Base-by-base conservation (phyloP, 2,329 filamentous ascomycete genomes). In the Diaporthe sp. region DNA sequence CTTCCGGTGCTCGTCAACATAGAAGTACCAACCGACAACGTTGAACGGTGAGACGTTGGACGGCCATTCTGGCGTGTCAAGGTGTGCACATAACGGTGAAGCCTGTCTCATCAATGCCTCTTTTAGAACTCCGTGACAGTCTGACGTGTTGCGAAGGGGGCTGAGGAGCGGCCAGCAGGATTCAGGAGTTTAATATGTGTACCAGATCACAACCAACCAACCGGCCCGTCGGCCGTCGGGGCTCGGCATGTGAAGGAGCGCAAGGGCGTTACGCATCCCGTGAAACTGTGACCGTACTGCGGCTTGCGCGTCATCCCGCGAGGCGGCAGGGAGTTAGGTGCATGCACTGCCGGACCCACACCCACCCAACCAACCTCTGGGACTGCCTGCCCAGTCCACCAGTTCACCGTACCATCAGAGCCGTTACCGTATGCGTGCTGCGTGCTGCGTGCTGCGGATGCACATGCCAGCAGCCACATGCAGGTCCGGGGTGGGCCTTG, bases 241-340 rank as follows among this genome's bases (percentile, higher is more conserved):
- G 65, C 65, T 70, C 65, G 65, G 65, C 65, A 55, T 51, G 65
- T 39, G 46, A 53, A 53, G 65, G 65, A 65, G 39, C 25, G n/a
- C 25, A 65, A 46, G 39, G 42, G 22, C 17, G 8, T 28, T 10
- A 25, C 25, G 39, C 39, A 62, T n/a, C 42, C 61, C 15, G 25
- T 4, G 31, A 68, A n/a, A 53, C 19, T 68, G 46, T 37, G 39
- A 68, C 31, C 46, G n/a, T 42, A 25, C 46, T 39, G 46, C 46
- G 49, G 46, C 65, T 55, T 70, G 65, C 49, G 65, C 65, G 65
- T 70, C 65, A 70, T 70, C 65, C 65, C 65, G 65, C 46, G 22
- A 37, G 13, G 22, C 46, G 31, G 65, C 49, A 55, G 65, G 46
- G 22, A 25, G 46, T 46, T 37, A 39, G 46, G 31, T 28, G 65